phyloP scores from a whole-genome alignment of 1,284 basidiomycete genomes.

The Austroboletus novae-zelandiae region DNA sequence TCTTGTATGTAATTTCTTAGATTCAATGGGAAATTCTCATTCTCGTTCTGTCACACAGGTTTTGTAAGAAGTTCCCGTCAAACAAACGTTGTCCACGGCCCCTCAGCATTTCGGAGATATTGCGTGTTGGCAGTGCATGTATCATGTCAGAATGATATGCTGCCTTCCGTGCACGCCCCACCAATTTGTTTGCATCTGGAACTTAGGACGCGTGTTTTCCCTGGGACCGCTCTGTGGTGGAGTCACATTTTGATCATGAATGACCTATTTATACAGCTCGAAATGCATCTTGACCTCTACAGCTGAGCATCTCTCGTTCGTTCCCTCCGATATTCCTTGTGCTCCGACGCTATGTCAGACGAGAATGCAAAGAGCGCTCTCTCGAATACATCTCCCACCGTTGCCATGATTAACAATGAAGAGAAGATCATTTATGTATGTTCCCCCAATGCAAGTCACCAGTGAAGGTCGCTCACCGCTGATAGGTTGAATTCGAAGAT shows the following conservation, averaged over 20 bases:
- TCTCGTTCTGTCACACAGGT: neutral
- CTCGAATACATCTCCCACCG: neutral
- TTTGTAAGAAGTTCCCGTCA: neutral
- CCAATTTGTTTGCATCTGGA: neutral
- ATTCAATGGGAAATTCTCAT: neutral
- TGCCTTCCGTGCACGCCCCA: neutral
- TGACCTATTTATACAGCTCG: neutral
- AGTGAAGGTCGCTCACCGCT: conserved; percentile 3
- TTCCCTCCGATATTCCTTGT: neutral
- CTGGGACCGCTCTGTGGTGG: neutral
- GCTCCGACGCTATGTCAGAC: neutral
- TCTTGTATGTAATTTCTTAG: neutral
- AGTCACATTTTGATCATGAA: neutral
- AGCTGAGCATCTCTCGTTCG: neutral
- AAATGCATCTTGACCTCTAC: neutral
- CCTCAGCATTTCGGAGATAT: neutral
- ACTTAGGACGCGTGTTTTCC: neutral
- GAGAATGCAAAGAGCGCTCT: neutral
- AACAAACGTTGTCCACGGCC: neutral
- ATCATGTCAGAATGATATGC: neutral
- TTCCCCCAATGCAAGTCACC: neutral
- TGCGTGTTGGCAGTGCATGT: neutral
- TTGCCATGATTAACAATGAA: neutral
- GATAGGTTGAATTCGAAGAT: conserved; percentile 27
- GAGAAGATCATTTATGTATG: neutral